Percentiles rank a stretch among this genome's conserved stretches.
phyloP scores from a whole-genome alignment of 441 rosid genomes.

The Syzygium syzygioides region DNA sequence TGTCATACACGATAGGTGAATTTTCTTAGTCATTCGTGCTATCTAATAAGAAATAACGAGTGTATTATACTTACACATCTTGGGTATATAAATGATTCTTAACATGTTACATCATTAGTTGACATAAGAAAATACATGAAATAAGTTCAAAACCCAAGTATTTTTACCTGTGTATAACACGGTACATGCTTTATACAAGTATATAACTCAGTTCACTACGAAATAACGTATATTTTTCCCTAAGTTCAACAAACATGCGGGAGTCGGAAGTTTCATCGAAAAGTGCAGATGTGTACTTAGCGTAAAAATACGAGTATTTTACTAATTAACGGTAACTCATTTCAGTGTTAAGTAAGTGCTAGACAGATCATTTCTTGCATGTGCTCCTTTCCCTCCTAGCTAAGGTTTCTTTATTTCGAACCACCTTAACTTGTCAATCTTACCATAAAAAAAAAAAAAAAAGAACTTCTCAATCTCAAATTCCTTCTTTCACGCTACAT shows the following conservation, averaged over 20 bases:
- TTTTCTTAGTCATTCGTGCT: fast-evolving
- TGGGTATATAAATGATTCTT: not conserved
- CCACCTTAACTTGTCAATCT: not conserved
- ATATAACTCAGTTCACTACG: not conserved
- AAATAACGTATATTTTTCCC: not conserved
- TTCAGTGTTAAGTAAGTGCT: not conserved
- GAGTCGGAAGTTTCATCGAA: not conserved
- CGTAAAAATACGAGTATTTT: not conserved
- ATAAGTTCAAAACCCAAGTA: not conserved
- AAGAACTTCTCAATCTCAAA: not conserved
- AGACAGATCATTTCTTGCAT: not conserved
- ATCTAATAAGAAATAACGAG: not conserved
- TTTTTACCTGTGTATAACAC: not conserved
- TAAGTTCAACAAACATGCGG: not conserved
- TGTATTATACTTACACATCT: not conserved
- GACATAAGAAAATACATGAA: not conserved
- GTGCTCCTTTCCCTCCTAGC: not conserved
- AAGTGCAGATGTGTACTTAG: not conserved
- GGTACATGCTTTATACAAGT: not conserved
- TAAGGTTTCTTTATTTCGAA: not conserved
- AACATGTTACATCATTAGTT: not conserved
- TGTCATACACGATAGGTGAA: not conserved
- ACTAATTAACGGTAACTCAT: not conserved
- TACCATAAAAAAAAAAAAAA: too few relatives aligned
- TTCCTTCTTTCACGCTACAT: not conserved